Conservation (phyloP, 805 yeast genomes). For the Schizosaccharomyces cryophilus region DNA sequence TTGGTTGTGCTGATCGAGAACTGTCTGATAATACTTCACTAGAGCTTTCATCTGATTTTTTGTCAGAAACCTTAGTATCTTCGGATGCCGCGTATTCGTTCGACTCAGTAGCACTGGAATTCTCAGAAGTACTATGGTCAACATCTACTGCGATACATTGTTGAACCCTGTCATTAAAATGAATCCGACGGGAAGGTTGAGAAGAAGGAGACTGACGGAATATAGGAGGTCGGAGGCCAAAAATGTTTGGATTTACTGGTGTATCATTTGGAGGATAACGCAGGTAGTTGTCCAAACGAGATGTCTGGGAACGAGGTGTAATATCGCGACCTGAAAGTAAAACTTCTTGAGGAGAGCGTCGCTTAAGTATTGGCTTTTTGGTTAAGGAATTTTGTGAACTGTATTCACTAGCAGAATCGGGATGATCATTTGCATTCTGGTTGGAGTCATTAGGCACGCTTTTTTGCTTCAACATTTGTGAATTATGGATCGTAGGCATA, state of each 20-base stretch:
- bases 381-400: not conserved
- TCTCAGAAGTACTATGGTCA: not conserved
- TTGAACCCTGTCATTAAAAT: slow-evolving; percentile 80
- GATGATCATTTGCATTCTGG: not conserved
- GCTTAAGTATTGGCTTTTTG: slow-evolving; percentile 67
- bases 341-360: slow-evolving; percentile 61
- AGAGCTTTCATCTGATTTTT: too few relatives aligned
- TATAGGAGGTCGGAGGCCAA: not conserved
- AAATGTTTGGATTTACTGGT: too few relatives aligned
- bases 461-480: not conserved
- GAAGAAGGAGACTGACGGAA: not conserved
- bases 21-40: not conserved
- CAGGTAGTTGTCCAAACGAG: slow-evolving; percentile 1
- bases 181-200: slow-evolving; percentile 36
- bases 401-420: not conserved
- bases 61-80: too few relatives aligned
- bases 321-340: slow-evolving; percentile 21
- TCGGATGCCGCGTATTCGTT: not conserved
- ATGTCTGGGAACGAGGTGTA: not conserved
- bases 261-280: slow-evolving; percentile 5
- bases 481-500: not conserved
- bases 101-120: not conserved
- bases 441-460: not conserved
- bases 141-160: slow-evolving; percentile 56
- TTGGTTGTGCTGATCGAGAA: not conserved